Percentiles rank a stretch among this genome's conserved stretches.
Conservation (phyloP, 768 basidiomycete species). For the Thelephora ganbajun region DNA sequence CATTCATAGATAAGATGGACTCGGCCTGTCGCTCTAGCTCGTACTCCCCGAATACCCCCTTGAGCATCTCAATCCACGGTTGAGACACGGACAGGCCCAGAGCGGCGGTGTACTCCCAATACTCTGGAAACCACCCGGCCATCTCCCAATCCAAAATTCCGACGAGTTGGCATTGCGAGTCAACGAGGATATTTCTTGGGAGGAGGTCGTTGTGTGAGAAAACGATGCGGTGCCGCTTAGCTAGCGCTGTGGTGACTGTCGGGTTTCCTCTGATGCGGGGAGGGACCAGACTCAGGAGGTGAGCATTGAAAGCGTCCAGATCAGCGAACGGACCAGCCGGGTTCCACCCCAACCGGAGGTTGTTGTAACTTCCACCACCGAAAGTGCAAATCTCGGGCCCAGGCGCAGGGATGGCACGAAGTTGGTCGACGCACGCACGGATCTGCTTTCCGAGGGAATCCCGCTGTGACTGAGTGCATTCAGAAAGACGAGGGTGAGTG, state of each 20-base stretch:
- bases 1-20: background rate
- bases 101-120: constrained; percentile 9
- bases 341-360: background rate
- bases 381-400: background rate
- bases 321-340: background rate
- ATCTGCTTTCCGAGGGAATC: background rate
- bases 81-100: background rate
- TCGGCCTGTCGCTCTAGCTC: background rate
- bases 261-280: background rate
- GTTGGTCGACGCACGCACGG: background rate
- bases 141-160: constrained; percentile 11
- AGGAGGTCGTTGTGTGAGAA: constrained; percentile 10
- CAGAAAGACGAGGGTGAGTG: background rate
- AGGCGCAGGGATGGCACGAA: background rate
- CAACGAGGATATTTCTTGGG: constrained; percentile 10
- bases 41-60: background rate
- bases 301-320: background rate
- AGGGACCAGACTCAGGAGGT: background rate
- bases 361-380: background rate
- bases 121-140: constrained; percentile 11
- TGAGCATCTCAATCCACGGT: background rate
- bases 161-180: constrained; percentile 2
- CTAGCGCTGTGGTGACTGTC: background rate
- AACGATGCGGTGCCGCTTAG: constrained; percentile 5
- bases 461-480: background rate